Conservation (phyloP, 1,139 yeast species). For the Nakaseomyces delphensis region DNA sequence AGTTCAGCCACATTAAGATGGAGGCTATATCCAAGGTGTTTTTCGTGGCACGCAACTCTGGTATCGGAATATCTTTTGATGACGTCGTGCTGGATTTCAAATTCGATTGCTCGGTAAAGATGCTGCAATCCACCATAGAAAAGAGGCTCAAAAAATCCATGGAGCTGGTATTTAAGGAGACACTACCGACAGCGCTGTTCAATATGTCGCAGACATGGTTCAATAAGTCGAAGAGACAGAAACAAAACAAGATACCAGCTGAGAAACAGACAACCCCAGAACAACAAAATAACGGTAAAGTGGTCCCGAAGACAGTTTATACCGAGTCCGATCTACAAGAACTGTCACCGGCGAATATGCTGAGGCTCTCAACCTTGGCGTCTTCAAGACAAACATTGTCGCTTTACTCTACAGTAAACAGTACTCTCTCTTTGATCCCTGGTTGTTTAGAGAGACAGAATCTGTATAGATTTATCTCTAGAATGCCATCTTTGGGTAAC, state of each 20-base stretch:
- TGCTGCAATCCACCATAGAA: constrained; percentile 30
- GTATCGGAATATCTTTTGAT: constrained; percentile 32
- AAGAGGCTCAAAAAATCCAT: constrained; percentile 29
- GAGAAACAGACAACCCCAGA: constrained; percentile 3
- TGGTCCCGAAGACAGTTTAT: constrained; percentile 2
- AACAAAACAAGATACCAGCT: not conserved
- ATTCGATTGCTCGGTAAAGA: constrained; percentile 31
- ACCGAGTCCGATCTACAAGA: constrained; percentile 32
- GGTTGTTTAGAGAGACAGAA: constrained; percentile 35
- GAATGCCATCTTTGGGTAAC: constrained; percentile 29
- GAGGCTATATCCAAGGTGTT: constrained; percentile 32
- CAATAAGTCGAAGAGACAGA: constrained; percentile 12
- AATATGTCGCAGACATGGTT: constrained; percentile 31
- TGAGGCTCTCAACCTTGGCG: constrained; percentile 59
- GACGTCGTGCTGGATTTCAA: constrained; percentile 31
- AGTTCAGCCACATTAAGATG: constrained; percentile 27
- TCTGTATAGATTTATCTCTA: constrained; percentile 30
- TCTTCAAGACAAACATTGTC: constrained; percentile 74
- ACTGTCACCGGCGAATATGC: constrained; percentile 60
- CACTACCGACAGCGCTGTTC: constrained; percentile 29
- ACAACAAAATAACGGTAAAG: constrained; percentile 1
- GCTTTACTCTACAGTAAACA: constrained; percentile 47
- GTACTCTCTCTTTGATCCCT: constrained; percentile 25
- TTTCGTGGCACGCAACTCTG: constrained; percentile 23
- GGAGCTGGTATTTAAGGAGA: constrained; percentile 29